Conservation (phyloP, 106 monocot species). For the Alisma plantagoaquatica region DNA sequence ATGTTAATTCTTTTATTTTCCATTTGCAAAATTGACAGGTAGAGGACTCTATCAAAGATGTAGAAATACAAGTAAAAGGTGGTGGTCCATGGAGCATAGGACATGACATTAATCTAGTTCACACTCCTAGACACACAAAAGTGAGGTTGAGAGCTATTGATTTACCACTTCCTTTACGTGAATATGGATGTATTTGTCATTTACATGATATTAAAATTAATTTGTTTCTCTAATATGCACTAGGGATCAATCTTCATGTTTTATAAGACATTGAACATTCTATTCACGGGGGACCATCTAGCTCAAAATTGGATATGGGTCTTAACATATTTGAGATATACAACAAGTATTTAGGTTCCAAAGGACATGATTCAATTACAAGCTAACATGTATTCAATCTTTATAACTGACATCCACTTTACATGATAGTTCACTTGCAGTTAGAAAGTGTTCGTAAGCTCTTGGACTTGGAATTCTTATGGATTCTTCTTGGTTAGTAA, state of each 20-base stretch:
- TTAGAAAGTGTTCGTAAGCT: slow-evolving; percentile 50
- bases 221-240: not conserved
- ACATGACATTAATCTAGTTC: slow-evolving; percentile 68
- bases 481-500: slow-evolving; percentile 78
- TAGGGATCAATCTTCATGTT: slow-evolving; percentile 87
- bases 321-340: slow-evolving; percentile 42
- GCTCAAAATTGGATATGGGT: slow-evolving; percentile 29
- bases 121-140: slow-evolving; percentile 76
- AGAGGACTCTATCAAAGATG: slow-evolving; percentile 41
- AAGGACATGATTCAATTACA: not conserved
- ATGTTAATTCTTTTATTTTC: too few relatives aligned
- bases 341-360: slow-evolving; percentile 53
- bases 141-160: slow-evolving; percentile 21
- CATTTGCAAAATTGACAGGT: slow-evolving; percentile 37
- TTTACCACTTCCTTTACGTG: not conserved
- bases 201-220: too few relatives aligned
- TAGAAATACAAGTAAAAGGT: slow-evolving; percentile 65
- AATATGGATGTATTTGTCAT: too few relatives aligned
- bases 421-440: slow-evolving; percentile 50
- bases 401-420: not conserved
- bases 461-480: slow-evolving; percentile 53
- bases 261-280: slow-evolving; percentile 60
- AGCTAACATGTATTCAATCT: not conserved
- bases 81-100: slow-evolving; percentile 83
- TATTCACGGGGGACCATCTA: slow-evolving; percentile 90